Conservation (phyloP, 106 monocot species). For the Allium sativum region DNA sequence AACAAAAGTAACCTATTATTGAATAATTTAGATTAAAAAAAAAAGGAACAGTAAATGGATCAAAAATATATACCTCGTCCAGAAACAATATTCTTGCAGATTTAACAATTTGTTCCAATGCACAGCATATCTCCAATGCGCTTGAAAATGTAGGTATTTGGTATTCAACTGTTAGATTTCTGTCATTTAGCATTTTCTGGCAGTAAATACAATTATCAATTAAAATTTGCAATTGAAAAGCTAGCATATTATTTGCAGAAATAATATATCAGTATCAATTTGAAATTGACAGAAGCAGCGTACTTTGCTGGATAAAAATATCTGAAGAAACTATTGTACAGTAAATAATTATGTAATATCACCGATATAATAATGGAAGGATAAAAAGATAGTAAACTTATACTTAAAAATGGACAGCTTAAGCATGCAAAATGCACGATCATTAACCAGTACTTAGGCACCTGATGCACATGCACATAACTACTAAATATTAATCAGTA, state of each 20-base stretch:
- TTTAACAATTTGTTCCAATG: slow-evolving; percentile 36
- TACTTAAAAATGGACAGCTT: too few relatives aligned
- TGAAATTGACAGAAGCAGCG: background rate
- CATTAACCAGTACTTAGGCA: too few relatives aligned
- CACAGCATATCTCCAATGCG: slow-evolving; percentile 14
- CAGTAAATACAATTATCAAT: slow-evolving; percentile 3
- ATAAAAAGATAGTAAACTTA: too few relatives aligned
- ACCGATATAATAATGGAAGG: too few relatives aligned
- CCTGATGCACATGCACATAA: too few relatives aligned
- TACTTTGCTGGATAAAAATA: background rate
- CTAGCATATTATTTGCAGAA: too few relatives aligned
- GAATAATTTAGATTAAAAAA: background rate
- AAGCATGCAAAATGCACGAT: too few relatives aligned
- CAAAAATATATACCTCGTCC: slow-evolving; percentile 44
- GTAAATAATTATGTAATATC: too few relatives aligned
- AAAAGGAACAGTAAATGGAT: background rate
- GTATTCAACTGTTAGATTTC: slow-evolving; percentile 34
- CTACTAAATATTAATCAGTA: too few relatives aligned
- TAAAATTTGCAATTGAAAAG: background rate
- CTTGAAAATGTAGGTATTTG: slow-evolving; percentile 24
- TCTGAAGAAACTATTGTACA: too few relatives aligned
- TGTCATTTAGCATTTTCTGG: slow-evolving; percentile 38
- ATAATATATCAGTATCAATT: too few relatives aligned
- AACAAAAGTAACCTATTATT: slow-evolving; percentile 1
- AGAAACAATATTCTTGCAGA: slow-evolving; percentile 57